Base-by-base conservation (phyloP, 345 rosid genomes). In the Moringa oleifera region DNA sequence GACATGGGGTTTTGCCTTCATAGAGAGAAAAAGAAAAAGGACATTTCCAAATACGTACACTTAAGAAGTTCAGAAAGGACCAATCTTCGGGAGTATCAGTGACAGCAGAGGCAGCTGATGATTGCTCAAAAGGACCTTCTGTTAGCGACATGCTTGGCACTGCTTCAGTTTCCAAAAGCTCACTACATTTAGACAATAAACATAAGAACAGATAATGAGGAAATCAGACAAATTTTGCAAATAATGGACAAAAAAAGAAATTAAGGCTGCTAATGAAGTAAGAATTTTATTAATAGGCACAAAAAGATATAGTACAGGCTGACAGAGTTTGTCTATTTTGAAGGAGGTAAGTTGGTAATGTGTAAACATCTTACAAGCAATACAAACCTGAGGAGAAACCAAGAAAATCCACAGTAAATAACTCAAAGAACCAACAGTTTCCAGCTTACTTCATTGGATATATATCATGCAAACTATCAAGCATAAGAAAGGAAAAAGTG, bases 151-250 rank as follows among this genome's bases (percentile, higher is more conserved):
- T 78, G 75, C 68, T 80, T 75, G 83, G 83, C 45, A 79, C 74
- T 41, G 79, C 84, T 80, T 84, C 93, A 63, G 82, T 83, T 68
- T 87, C 90, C 79, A 78, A 86, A 71, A 77, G 85, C 60, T 76
- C 90, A 73, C 88, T 87, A 37, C 66, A 71, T 60, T 19, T 20
- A 1, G 20, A 24, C 18, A 47, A 51, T 45, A 33, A 33, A 33
- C 37, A 33, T 33, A 33, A 33, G 37, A 33, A 33, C 6, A 33
- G 37, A 5, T 33, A 33, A 33, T 33, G 5, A 33, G 11, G 11
- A 11, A 11, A 33, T 11, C 37, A 33, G n/a, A n/a, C 11, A 11
- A 56, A 4, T 33, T 23, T 12, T 8, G 22, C 21, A 23, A 17
- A 41, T 1, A 50, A 18, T 68, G 15, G 31, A 61, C 55, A 6